Evolutionary conservation across 2,329 filamentous ascomycete genomes (phyloP), one percentile per base, ranked within the genome.

Genomic region (Neonectria punicea): DNA sequence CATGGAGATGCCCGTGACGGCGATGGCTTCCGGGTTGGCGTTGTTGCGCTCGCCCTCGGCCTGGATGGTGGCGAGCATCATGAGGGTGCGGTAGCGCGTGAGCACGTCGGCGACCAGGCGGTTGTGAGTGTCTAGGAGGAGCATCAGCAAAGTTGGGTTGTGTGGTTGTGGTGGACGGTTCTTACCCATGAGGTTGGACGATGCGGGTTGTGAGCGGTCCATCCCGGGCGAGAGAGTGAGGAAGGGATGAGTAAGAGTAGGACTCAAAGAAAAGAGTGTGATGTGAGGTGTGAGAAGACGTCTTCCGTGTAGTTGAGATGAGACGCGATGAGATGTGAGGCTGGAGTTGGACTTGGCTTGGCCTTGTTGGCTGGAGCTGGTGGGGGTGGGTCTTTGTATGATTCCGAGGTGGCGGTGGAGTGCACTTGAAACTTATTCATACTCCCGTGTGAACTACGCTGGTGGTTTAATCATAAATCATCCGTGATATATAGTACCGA

Each of bases 91-190:
- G 74, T 82, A 83, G 61, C 78, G 80, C 11, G 78, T 81, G 51
- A 83, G 80, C 58, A 83, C 78, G 65, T 83, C 80, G 34, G 81
- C 82, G 43, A 83, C 76, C 65, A 83, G 81, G 44, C 81, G 78
- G 68, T 83, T 81, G 69, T 83, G 81, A 32, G 77, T 81, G 72
- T 83, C 81, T 82, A 63, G 14, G 3, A n/a, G 36, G 18, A 41
- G n/a, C 30, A 28, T 36, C 28, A 50, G 47, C 47, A 30, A 25
- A 25, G 25, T 6, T 16, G 36, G 36, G 14, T 7, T 39, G 36
- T 11, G 9, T 13, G 11, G 10, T 34, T 13, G 1, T 4, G 34
- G 6, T 11, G 28, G 32, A 9, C 51, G 50, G 50, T 49, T 58
- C 67, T 67, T 71, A 81, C 80, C 80, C 73, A 80, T 75, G 30